Percentiles rank a stretch among this genome's conserved stretches.
Evolutionary conservation across 2,329 filamentous ascomycete genomes (phyloP).

Genomic region (Achaetomium macrosporum): DNA sequence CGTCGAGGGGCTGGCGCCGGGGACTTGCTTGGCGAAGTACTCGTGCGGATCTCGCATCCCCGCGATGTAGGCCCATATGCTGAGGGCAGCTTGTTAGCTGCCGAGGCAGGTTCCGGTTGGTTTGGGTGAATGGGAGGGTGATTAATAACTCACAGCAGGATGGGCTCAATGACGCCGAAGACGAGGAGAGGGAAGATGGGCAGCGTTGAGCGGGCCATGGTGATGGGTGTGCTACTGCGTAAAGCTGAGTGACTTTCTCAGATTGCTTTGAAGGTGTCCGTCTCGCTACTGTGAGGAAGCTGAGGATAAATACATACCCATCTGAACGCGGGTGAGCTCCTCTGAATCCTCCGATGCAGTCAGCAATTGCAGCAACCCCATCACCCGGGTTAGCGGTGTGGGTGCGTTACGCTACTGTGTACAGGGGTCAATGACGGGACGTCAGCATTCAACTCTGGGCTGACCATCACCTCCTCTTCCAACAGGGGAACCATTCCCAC

Average conservation of each 20-base stretch:
- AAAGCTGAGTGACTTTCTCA: neutral
- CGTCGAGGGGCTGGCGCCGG: conserved; percentile 8
- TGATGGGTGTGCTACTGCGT: neutral
- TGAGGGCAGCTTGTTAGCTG: neutral
- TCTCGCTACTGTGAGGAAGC: neutral
- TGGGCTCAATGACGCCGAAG: conserved; percentile 7
- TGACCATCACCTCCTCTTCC: too few relatives aligned
- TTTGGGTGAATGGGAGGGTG: neutral
- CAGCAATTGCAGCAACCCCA: too few relatives aligned
- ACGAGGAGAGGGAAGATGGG: conserved; percentile 2
- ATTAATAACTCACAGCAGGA: neutral
- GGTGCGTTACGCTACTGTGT: too few relatives aligned
- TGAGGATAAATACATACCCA: too few relatives aligned
- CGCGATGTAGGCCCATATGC: conserved; percentile 18
- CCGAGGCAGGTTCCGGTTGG: too few relatives aligned
- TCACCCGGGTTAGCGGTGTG: too few relatives aligned
- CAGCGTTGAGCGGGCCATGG: conserved; percentile 3
- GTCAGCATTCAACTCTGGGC: too few relatives aligned
- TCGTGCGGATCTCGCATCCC: conserved; percentile 23
- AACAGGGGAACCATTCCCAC: too few relatives aligned
- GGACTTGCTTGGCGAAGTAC: conserved; percentile 28
- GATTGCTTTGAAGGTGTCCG: neutral
- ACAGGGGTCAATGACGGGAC: too few relatives aligned
- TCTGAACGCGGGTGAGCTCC: too few relatives aligned
- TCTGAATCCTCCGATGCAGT: too few relatives aligned